Percentiles rank a stretch among this genome's conserved stretches.
These are phyloP conservation scores for Periconia macrospinosa DNA, from an alignment of 2,329 filamentous ascomycete species.

Conservation along the genomic window DNA sequence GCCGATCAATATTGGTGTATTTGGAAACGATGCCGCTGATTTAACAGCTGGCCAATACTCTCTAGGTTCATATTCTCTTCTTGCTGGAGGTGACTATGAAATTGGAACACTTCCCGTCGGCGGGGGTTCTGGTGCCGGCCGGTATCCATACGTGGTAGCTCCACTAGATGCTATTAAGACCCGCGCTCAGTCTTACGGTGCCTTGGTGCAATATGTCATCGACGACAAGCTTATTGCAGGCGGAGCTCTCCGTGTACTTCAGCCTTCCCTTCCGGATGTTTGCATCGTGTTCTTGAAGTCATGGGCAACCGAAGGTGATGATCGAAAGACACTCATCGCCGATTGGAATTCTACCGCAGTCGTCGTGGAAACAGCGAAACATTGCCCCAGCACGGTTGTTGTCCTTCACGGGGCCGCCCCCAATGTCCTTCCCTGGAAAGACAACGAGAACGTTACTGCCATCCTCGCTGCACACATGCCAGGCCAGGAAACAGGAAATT, in stretches of 20 bases:
- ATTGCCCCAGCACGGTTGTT: conserved; percentile 55
- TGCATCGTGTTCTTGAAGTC: conserved; percentile 61
- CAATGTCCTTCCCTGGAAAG: conserved; percentile 44
- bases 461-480: conserved; percentile 46
- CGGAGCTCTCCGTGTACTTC: conserved; percentile 22
- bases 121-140: conserved; percentile 47
- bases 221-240: conserved; percentile 41
- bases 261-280: conserved; percentile 46
- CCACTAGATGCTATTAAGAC: conserved; percentile 47
- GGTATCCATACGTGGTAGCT: conserved; percentile 42
- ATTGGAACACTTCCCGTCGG: conserved; percentile 49
- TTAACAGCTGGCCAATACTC: conserved; percentile 50
- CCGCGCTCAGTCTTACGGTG: conserved; percentile 24
- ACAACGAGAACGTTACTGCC: conserved; percentile 45
- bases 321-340: conserved; percentile 42
- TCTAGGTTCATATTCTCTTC: conserved; percentile 5
- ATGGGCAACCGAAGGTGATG: conserved; percentile 49
- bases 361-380: conserved; percentile 46
- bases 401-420: conserved; percentile 46
- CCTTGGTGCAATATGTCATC: conserved; percentile 51
- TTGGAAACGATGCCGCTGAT: conserved; percentile 52
- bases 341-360: conserved; percentile 46
- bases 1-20: conserved; percentile 51
- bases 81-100: conserved; percentile 28
- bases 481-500: conserved; percentile 44